Percentiles rank a stretch among this genome's conserved stretches.
phyloP scores from a whole-genome alignment of 345 rosid genomes.

The Citrus reticulata region DNA sequence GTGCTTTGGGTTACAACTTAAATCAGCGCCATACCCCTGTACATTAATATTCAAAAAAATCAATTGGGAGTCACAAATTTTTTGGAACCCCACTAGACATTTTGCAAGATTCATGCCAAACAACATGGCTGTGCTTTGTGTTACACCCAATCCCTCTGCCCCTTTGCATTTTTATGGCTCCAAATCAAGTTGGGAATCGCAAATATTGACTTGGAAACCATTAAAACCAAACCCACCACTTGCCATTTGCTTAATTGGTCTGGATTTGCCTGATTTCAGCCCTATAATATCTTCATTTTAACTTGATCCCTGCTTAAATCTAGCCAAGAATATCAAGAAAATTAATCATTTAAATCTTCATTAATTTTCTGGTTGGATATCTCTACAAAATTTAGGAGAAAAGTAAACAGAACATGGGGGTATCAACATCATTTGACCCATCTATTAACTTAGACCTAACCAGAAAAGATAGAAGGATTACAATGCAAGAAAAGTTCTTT shows the following conservation, averaged over 20 bases:
- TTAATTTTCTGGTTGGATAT: background rate
- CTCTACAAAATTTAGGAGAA: background rate
- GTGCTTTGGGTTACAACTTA: slow-evolving; percentile 14
- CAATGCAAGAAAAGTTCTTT: background rate
- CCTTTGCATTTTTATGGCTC: background rate
- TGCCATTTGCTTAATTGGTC: background rate
- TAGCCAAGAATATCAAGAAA: background rate
- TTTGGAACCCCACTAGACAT: slow-evolving; percentile 5
- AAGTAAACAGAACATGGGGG: background rate
- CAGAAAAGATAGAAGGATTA: background rate
- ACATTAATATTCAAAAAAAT: background rate
- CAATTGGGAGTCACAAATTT: slow-evolving; percentile 25
- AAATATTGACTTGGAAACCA: background rate
- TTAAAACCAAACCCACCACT: background rate
- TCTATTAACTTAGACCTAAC: background rate
- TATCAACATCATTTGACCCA: slow-evolving; percentile 4
- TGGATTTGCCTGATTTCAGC: background rate
- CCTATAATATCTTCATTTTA: background rate
- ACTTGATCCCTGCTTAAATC: background rate
- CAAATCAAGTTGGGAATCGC: background rate
- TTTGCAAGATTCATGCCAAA: slow-evolving; percentile 5
- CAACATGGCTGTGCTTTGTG: background rate
- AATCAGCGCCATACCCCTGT: background rate
- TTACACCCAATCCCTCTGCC: background rate
- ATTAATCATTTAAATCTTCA: background rate